Evolutionary conservation across 2,329 filamentous ascomycete genomes (phyloP), one percentile per base, ranked within the genome.

Genomic region (Coniochaeta hoffmannii): DNA sequence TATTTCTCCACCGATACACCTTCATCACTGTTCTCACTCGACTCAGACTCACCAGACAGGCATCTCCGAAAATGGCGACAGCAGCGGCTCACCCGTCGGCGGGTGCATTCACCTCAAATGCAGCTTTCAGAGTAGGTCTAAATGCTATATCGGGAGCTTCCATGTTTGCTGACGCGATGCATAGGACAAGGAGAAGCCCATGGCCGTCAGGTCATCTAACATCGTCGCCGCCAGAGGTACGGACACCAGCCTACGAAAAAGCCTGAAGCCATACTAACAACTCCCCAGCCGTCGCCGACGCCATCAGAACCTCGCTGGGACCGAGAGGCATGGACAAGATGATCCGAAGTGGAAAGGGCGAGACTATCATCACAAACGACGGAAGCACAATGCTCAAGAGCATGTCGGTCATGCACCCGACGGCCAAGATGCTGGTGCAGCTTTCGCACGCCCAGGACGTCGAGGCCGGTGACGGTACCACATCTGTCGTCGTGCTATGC

Each of bases 401-500:
- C 79, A 97, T 99, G 94, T 89, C 90, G 62, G 94, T 99, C 63
- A 91, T 99, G 88, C 94, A 99, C 71, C 94, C 94, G n/a, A 96
- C 95, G 51, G 94, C 94, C 53, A 97, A 96, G 78, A 99, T 99
- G 94, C 81, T 99, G 63, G 94, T 99, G 67, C 92, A 99, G 73
- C 83, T 99, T 60, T 95, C 93, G 66, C 90, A 94, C 63, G 94
- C 94, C 62, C 94, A 99, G 73, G 94, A 99, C 77, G 91, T 99
- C 59, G 94, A 99, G 74, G 94, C 94, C 60, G 94, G 94, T 76
- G 94, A 99, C 72, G 95, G 94, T 66, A 99, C 94, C 56, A 99
- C 94, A 34, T 97, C 93, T 3, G 94, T 99, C 26, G 94, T 99
- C 30, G 94, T 99, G 63, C 96, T 99, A 74, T 94, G 90, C 65